Evolutionary conservation across 2,329 filamentous ascomycete genomes (phyloP).

Genomic region (Pseudogymnoascus sp.): DNA sequence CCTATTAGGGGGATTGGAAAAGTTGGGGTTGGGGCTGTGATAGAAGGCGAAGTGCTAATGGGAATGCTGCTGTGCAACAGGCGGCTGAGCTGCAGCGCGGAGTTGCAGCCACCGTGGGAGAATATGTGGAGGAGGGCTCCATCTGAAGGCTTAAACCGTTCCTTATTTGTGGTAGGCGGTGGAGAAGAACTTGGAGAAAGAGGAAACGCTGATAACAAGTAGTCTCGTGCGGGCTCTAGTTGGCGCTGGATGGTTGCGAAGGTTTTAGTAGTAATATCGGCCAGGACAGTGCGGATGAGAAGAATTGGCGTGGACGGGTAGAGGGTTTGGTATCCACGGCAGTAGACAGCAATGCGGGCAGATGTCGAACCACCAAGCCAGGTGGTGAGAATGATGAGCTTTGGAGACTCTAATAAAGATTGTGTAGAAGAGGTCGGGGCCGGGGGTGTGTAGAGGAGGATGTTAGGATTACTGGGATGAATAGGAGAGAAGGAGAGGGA

Average conservation of each 20-base stretch:
- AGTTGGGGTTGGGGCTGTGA: background rate
- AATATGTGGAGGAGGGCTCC: slow-evolving; percentile 15
- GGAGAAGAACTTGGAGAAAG: slow-evolving; percentile 9
- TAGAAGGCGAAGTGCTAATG: background rate
- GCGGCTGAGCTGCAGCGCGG: slow-evolving; percentile 15
- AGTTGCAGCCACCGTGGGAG: slow-evolving; percentile 10
- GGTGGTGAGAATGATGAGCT: slow-evolving; percentile 7
- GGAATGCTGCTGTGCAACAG: slow-evolving; percentile 16
- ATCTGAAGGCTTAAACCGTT: background rate
- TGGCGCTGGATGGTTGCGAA: background rate
- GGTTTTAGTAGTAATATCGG: background rate
- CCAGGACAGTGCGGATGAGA: background rate
- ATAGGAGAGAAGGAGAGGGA: slow-evolving; percentile 20
- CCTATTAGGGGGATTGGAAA: slow-evolving; percentile 11
- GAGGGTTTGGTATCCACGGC: background rate
- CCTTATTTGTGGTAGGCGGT: slow-evolving; percentile 11
- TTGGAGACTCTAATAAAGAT: background rate
- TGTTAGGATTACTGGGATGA: slow-evolving; percentile 14
- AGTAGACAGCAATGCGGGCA: background rate
- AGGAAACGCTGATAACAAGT: slow-evolving; percentile 6
- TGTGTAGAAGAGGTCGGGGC: background rate
- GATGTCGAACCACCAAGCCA: background rate
- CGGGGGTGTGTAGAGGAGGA: slow-evolving; percentile 9
- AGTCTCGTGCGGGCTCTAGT: slow-evolving; percentile 15
- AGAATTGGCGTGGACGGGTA: background rate